Conservation (phyloP, 2,329 filamentous ascomycete species). For the Pseudogymnoascus sp. region DNA sequence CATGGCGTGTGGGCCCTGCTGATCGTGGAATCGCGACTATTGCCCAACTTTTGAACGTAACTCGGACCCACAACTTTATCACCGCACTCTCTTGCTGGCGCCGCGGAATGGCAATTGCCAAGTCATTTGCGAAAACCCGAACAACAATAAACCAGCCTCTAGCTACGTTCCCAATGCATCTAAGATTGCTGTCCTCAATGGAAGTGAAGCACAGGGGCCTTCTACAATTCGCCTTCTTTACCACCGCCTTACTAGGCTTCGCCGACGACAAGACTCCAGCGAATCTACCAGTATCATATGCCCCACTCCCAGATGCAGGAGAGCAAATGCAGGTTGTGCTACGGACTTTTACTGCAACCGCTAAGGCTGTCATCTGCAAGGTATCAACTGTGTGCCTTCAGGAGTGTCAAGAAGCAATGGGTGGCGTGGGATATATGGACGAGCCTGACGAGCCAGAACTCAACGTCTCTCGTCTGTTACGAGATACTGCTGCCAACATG, state of each 20-base stretch:
- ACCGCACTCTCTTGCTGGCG: conserved; percentile 32
- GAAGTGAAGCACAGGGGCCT: conserved; percentile 32
- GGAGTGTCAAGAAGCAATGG: conserved; percentile 33
- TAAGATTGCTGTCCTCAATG: conserved; percentile 31
- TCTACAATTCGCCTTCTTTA: conserved; percentile 32
- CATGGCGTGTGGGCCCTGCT: conserved; percentile 6
- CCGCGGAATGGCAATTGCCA: conserved; percentile 33
- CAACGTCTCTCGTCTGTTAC: conserved; percentile 9
- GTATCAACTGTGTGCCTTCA: conserved; percentile 27
- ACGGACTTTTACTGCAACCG: conserved; percentile 17
- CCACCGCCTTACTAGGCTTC: conserved; percentile 29
- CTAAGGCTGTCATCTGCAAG: conserved; percentile 32
- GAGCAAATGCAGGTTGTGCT: conserved; percentile 18
- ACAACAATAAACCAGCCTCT: conserved; percentile 31
- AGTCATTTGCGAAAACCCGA: conserved; percentile 34
- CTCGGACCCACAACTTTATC: conserved; percentile 35
- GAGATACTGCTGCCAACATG: conserved; percentile 11
- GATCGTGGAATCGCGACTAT: conserved; percentile 12
- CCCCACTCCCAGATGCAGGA: conserved; percentile 30
- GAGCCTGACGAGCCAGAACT: conserved; percentile 21
- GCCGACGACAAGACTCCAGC: conserved; percentile 29
- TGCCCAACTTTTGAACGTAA: conserved; percentile 11
- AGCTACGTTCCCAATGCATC: conserved; percentile 34
- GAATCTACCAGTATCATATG: conserved; percentile 25
- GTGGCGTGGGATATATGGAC: conserved; percentile 34